Evolutionary conservation across 495 filamentous ascomycete species (phyloP).

Genomic region (Achaetomiella virescens): DNA sequence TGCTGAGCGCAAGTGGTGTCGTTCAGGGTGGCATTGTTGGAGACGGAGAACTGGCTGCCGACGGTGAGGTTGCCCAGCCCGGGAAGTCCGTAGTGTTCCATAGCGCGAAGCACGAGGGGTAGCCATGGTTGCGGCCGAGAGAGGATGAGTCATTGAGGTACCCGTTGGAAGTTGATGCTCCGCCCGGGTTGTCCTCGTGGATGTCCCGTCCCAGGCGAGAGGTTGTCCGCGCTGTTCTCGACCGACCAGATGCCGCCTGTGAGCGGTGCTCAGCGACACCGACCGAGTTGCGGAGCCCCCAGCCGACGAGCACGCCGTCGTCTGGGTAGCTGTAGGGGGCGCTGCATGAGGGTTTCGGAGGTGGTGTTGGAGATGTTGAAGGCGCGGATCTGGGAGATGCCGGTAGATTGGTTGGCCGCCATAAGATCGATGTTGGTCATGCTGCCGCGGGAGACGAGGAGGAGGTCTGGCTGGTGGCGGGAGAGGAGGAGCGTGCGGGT

Average conservation of each 20-base stretch:
- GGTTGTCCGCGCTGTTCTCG: slow-evolving; percentile 64
- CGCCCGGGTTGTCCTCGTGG: slow-evolving; percentile 64
- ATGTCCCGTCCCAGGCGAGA: slow-evolving; percentile 58
- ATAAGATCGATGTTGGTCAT: slow-evolving; percentile 52
- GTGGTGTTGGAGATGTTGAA: slow-evolving; percentile 49
- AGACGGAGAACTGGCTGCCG: slow-evolving; percentile 36
- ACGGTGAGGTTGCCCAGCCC: slow-evolving; percentile 18
- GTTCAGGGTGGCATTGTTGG: slow-evolving; percentile 25
- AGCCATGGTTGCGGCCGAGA: slow-evolving; percentile 53
- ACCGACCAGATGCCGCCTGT: slow-evolving; percentile 57
- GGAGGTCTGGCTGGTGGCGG: slow-evolving; percentile 37
- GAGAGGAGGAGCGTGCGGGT: slow-evolving; percentile 58
- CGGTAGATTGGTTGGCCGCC: slow-evolving; percentile 41
- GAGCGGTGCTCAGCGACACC: slow-evolving; percentile 52
- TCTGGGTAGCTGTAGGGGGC: slow-evolving; percentile 33
- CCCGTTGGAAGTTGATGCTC: slow-evolving; percentile 69
- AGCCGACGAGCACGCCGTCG: slow-evolving; percentile 56
- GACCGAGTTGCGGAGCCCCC: slow-evolving; percentile 67
- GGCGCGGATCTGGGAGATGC: slow-evolving; percentile 58
- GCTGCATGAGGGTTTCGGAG: slow-evolving; percentile 28
- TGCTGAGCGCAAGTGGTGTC: slow-evolving; percentile 42
- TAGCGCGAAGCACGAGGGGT: slow-evolving; percentile 60
- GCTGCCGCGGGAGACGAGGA: slow-evolving; percentile 62
- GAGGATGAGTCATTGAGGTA: slow-evolving; percentile 41
- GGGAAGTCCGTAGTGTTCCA: slow-evolving; percentile 44